phyloP scores from a whole-genome alignment of 1,139 yeast genomes.

The Torulaspora pretoriensis region DNA sequence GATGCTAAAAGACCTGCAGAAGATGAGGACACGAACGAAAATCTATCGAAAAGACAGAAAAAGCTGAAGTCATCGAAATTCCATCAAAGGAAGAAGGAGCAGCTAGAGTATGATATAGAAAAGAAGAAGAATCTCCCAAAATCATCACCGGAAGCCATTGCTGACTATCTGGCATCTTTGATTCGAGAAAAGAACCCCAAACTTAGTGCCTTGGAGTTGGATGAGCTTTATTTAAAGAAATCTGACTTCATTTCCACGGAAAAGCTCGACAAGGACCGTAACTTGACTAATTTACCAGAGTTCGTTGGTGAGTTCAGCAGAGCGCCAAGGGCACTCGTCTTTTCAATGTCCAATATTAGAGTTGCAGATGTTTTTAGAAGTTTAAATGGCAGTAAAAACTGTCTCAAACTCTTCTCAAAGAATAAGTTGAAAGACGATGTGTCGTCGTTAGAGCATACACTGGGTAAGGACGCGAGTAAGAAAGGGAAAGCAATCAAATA shows the following conservation, averaged over 20 bases:
- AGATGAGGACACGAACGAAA: conserved; percentile 7
- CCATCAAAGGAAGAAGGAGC: conserved; percentile 31
- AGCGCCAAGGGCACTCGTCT: conserved; percentile 32
- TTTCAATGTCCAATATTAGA: conserved; percentile 35
- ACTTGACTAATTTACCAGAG: conserved; percentile 25
- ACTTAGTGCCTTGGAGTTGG: conserved; percentile 35
- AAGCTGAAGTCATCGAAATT: conserved; percentile 32
- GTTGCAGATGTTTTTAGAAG: conserved; percentile 40
- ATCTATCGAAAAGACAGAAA: conserved; percentile 34
- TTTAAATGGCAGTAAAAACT: conserved; percentile 45
- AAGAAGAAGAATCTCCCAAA: conserved; percentile 30
- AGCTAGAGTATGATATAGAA: conserved; percentile 29
- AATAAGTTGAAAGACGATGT: conserved; percentile 58
- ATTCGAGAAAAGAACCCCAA: conserved; percentile 34
- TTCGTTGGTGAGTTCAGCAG: conserved; percentile 30
- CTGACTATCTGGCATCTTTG: conserved; percentile 32
- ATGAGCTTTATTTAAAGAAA: conserved; percentile 35
- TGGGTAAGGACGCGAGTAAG: conserved; percentile 17
- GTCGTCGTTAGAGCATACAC: conserved; percentile 35
- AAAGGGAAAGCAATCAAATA: conserved; percentile 23
- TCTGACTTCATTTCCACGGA: conserved; percentile 32
- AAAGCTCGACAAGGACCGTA: conserved; percentile 27
- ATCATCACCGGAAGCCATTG: conserved; percentile 27
- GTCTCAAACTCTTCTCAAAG: conserved; percentile 58
- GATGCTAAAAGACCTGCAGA: conserved; percentile 7